Conservation (phyloP, 2,329 filamentous ascomycete species). For the Cytospora mali region DNA sequence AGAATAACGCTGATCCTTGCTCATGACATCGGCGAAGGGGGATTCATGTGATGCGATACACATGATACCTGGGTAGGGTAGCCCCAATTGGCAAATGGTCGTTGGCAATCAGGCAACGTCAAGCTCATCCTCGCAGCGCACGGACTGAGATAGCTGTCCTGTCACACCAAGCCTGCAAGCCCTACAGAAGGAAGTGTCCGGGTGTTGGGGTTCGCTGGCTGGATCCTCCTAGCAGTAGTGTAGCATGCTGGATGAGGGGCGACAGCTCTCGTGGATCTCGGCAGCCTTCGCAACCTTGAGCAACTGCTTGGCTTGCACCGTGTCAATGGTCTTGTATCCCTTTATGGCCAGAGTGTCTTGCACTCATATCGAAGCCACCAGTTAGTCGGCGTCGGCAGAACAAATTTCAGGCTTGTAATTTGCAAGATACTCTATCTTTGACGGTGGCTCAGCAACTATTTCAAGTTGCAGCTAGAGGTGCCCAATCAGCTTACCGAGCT, state of each 20-base stretch:
- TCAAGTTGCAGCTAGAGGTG: not conserved
- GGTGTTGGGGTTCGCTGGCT: not conserved
- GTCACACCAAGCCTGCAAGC: not conserved
- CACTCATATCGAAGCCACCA: not conserved
- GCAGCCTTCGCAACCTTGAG: not conserved
- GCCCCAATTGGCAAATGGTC: constrained; percentile 11
- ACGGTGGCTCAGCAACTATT: not conserved
- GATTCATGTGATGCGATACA: constrained; percentile 10
- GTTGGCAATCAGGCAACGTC: constrained; percentile 12
- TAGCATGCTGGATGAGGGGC: not conserved
- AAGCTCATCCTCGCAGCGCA: not conserved
- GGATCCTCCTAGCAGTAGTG: not conserved
- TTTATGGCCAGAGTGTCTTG: not conserved
- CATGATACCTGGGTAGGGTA: too few species aligned
- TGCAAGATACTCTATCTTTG: not conserved
- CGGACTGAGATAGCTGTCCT: not conserved
- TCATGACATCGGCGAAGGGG: constrained; percentile 9
- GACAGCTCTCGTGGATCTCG: not conserved
- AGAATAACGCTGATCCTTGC: constrained; percentile 15
- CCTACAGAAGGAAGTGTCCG: not conserved
- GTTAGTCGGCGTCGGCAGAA: not conserved
- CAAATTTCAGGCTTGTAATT: not conserved
- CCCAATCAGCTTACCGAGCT: constrained; percentile 9
- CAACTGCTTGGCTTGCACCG: constrained; percentile 8
- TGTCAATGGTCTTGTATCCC: not conserved